Evolutionary conservation across 2,329 filamentous ascomycete species (phyloP), one percentile per base, ranked within the genome.

Genomic region (Monilinia laxa): DNA sequence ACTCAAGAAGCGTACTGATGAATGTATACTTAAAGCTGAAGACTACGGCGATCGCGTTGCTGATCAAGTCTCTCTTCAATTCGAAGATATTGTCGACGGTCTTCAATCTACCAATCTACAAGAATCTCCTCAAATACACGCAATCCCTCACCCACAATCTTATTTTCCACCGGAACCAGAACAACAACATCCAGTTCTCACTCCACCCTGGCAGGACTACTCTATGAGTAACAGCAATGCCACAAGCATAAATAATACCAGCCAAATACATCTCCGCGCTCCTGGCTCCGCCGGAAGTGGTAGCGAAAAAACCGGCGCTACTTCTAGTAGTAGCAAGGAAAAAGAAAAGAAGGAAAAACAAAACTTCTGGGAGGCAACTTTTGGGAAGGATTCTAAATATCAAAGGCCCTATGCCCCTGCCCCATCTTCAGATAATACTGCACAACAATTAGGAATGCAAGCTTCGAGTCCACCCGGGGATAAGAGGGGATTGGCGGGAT

Each of bases 341-440:
- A 66, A 62, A 66, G 69, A 38, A 72, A 73, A 58, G 20, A 71
- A 68, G 57, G 74, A 76, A 23, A 66, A 72, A 11, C 75, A 76
- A 62, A 73, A 69, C 55, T 76, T 76, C 64, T 76, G 75, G 75
- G 75, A 77, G 42, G 60, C 67, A 4, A 74, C 72, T 1, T 76
- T 76, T 68, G 73, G 74, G 16, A 73, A 74, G 38, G 73, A 76
- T 14, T 71, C 67, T 47, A 73, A 72, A 62, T 68, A 68, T 49
- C 70, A 71, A 35, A 68, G 69, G 62, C 70, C 70, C 20, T 69
- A 70, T 42, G 45, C 57, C 16, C 64, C 45, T 42, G 45, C 49
- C 12, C 64, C 45, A 25, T 45, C 11, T 66, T 64, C 57, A n/a
- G 56, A 25, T 57, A 40, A 14, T 59, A 69, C n/a, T 28, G 65